phyloP scores from a whole-genome alignment of 1,139 yeast genomes.

The Geotrichum phurueaensis region DNA sequence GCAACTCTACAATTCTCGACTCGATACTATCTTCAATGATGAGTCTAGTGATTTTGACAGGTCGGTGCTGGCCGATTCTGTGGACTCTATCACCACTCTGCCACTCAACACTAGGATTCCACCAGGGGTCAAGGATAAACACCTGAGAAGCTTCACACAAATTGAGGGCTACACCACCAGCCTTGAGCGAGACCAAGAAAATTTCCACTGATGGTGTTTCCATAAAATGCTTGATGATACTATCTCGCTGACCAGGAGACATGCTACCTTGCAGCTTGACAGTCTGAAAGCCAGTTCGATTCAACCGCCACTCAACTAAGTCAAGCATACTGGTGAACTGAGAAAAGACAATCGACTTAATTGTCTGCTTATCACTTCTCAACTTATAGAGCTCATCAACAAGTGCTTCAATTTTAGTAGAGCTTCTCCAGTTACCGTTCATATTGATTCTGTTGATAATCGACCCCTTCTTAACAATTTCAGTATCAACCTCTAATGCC shows the following conservation, averaged over 20 bases:
- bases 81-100: constrained; percentile 98
- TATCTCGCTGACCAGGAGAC: constrained; percentile 93
- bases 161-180: constrained; percentile 97
- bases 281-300: constrained; percentile 88
- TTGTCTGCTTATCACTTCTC: constrained; percentile 79
- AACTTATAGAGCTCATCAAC: constrained; percentile 86
- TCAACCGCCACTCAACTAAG: constrained; percentile 88
- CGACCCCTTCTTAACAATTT: constrained; percentile 63
- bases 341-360: constrained; percentile 91
- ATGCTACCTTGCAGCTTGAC: constrained; percentile 92
- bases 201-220: constrained; percentile 88
- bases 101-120: constrained; percentile 98
- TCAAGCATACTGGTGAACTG: constrained; percentile 97
- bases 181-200: constrained; percentile 86
- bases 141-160: constrained; percentile 96
- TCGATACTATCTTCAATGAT: constrained; percentile 96
- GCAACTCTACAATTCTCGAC: constrained; percentile 88
- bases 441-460: constrained; percentile 83
- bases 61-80: constrained; percentile 92
- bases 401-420: constrained; percentile 92
- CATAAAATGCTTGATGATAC: constrained; percentile 85
- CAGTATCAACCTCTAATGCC: constrained; percentile 66
- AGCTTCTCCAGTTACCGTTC: constrained; percentile 84
- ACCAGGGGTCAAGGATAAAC: constrained; percentile 94
- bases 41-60: constrained; percentile 86